phyloP scores from a whole-genome alignment of 1,284 basidiomycete genomes.

The Anthracocystis panici-leucophaei region DNA sequence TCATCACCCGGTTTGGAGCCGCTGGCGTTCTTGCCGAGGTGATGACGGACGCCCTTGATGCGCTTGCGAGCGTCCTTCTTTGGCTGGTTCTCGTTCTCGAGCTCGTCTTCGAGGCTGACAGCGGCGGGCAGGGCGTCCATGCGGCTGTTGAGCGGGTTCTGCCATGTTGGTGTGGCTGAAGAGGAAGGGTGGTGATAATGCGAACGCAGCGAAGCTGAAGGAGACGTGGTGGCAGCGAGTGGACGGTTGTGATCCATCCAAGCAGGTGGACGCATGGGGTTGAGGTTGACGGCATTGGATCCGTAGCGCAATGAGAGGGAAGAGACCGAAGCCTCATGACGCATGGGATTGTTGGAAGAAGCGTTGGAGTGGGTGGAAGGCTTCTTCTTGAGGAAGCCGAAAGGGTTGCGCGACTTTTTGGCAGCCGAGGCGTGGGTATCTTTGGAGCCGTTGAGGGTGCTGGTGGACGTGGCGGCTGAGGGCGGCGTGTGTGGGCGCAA shows the following conservation, averaged over 20 bases:
- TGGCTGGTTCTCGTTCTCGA: constrained; percentile 27
- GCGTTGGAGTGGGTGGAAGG: constrained; percentile 29
- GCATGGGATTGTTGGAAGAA: constrained; percentile 34
- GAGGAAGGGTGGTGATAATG: constrained; percentile 29
- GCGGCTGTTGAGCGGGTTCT: constrained; percentile 26
- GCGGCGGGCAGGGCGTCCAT: constrained; percentile 31
- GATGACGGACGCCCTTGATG: constrained; percentile 50
- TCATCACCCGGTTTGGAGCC: constrained; percentile 25
- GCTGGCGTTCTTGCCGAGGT: constrained; percentile 33
- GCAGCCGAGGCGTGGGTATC: constrained; percentile 20
- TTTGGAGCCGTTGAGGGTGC: constrained; percentile 42
- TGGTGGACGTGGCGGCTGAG: constrained; percentile 46
- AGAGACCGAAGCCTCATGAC: constrained; percentile 29
- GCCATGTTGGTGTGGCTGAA: constrained; percentile 21
- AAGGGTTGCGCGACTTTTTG: constrained; percentile 59
- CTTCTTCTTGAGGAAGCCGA: constrained; percentile 63
- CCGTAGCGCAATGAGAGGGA: constrained; percentile 47
- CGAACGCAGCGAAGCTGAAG: constrained; percentile 34
- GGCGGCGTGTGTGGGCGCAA: constrained; percentile 49
- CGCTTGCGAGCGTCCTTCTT: constrained; percentile 46
- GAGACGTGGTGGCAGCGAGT: constrained; percentile 23
- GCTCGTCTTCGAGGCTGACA: constrained; percentile 49
- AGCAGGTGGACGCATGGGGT: constrained; percentile 42
- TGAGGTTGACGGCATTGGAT: constrained; percentile 36
- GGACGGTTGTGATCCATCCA: constrained; percentile 41